A percentile compares a stretch with the other conserved stretches of the same genome.
Evolutionary conservation across 805 yeast species (phyloP).

Genomic region (Nakazawaea siamensis): DNA sequence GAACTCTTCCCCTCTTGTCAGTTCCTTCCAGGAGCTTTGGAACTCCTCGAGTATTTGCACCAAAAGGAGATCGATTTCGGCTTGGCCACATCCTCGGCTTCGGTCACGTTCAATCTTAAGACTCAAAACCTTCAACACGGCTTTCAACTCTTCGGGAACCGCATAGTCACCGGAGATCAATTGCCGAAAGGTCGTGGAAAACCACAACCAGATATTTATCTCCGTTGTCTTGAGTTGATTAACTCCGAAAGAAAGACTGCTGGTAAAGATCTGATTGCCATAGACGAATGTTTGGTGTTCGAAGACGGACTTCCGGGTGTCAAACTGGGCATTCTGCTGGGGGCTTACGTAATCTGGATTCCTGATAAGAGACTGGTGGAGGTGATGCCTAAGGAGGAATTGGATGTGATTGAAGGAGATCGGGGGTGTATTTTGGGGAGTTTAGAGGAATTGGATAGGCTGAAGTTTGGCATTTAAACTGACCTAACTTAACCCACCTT

Average conservation of each 20-base stretch:
- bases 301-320: conserved; percentile 97
- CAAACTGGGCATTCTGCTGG: conserved; percentile 72
- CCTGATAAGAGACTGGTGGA: conserved; percentile 73
- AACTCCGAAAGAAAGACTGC: conserved; percentile 42
- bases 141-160: conserved; percentile 53
- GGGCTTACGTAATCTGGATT: conserved; percentile 87
- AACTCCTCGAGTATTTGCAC: conserved; percentile 48
- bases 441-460: conserved; percentile 43
- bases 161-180: conserved; percentile 85
- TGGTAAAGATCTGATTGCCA: conserved; percentile 40
- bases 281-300: conserved; percentile 80
- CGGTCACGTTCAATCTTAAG: conserved; percentile 54
- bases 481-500: no score
- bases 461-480: conserved; percentile 34
- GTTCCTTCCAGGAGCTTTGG: conserved; percentile 82
- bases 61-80: conserved; percentile 66
- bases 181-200: conserved; percentile 84
- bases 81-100: conserved; percentile 79
- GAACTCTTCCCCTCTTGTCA: conserved; percentile 52
- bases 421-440: conserved; percentile 50
- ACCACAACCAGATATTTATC: conserved; percentile 93
- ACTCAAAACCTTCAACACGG: conserved; percentile 62
- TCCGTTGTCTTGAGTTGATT: conserved; percentile 62
- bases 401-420: conserved; percentile 30
- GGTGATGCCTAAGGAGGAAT: conserved; percentile 40